Conservation (phyloP, 495 filamentous ascomycete species). For the Lindgomyces ingoldianus region DNA sequence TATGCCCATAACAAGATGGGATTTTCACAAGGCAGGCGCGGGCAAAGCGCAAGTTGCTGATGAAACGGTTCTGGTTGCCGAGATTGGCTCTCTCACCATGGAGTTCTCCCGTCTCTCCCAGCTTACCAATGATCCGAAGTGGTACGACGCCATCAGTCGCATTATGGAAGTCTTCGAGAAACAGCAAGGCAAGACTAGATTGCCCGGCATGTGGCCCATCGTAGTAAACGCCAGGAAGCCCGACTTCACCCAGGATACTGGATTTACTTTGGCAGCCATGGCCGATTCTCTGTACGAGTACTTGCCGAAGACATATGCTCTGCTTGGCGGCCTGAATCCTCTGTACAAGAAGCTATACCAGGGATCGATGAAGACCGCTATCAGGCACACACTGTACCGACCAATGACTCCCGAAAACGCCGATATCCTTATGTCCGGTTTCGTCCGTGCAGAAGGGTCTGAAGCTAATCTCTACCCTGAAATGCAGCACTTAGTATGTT, state of each 20-base stretch:
- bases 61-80: constrained; percentile 47
- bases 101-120: constrained; percentile 47
- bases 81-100: constrained; percentile 46
- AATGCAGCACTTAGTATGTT: constrained; percentile 63
- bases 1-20: constrained; percentile 56
- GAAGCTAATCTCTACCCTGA: constrained; percentile 41
- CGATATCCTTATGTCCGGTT: constrained; percentile 44
- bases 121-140: constrained; percentile 43
- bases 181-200: constrained; percentile 44
- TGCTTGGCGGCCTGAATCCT: constrained; percentile 43
- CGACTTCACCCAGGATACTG: constrained; percentile 47
- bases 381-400: constrained; percentile 43
- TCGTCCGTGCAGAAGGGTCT: constrained; percentile 35
- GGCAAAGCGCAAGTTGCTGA: constrained; percentile 50
- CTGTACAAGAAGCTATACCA: constrained; percentile 41
- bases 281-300: constrained; percentile 48
- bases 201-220: constrained; percentile 49
- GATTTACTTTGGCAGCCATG: constrained; percentile 45
- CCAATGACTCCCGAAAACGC: constrained; percentile 45
- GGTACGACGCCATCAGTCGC: constrained; percentile 44
- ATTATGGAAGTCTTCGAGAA: constrained; percentile 40
- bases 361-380: constrained; percentile 42
- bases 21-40: constrained; percentile 46
- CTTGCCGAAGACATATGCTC: constrained; percentile 53
- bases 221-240: constrained; percentile 44